phyloP scores from a whole-genome alignment of 345 rosid genomes.

The Rhodamnia rubescens region DNA sequence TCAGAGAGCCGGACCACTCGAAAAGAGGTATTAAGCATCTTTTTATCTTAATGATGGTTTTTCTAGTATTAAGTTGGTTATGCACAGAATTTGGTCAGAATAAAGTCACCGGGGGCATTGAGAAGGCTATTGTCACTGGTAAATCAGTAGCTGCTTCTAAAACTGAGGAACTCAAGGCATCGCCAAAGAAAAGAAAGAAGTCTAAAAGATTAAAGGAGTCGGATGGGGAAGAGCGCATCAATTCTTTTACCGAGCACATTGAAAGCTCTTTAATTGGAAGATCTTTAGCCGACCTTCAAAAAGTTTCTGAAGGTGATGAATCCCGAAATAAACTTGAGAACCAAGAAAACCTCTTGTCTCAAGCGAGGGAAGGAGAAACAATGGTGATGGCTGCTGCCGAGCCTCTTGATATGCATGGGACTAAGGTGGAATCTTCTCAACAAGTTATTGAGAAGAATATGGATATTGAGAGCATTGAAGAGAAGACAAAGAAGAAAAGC shows the following conservation, averaged over 20 bases:
- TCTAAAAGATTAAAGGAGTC: neutral
- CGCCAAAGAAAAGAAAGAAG: conserved; percentile 4
- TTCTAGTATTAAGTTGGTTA: neutral
- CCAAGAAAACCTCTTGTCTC: neutral
- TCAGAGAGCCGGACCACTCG: neutral
- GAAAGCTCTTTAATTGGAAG: neutral
- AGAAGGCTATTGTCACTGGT: neutral
- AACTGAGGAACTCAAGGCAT: neutral
- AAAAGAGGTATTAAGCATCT: neutral
- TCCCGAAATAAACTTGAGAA: neutral
- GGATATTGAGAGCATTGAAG: neutral
- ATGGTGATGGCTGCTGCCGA: neutral
- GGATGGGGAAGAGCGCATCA: neutral
- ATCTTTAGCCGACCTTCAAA: neutral
- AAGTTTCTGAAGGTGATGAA: neutral
- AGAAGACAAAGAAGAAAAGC: neutral
- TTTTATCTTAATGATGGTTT: neutral
- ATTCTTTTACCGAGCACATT: neutral
- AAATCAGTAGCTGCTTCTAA: neutral
- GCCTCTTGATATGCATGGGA: neutral
- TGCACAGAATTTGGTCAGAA: neutral
- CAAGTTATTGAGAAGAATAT: neutral
- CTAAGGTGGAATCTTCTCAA: neutral
- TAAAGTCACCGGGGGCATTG: neutral
- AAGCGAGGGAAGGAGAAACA: neutral